Base-by-base conservation (phyloP, 371 early-diverging fungal genomes). In the Rhizopus sp. region DNA sequence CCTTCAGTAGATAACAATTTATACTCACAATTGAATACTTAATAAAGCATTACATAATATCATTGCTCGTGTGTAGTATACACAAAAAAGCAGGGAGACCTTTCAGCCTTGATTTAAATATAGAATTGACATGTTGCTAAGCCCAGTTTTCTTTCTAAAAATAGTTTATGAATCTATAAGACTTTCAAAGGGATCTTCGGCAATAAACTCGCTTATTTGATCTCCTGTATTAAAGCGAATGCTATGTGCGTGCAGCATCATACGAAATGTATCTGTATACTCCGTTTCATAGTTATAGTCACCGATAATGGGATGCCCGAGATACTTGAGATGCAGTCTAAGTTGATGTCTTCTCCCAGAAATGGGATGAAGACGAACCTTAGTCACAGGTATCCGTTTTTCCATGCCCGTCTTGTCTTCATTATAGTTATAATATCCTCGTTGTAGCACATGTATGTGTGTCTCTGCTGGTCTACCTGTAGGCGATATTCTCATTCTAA, bases 271-370 rank as follows among this genome's bases (percentile, higher is more conserved):
- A 39, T 72, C 70, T 8, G 76, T 72, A 40, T 70, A 75, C 4
- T 45, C n/a, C n/a, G 38, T 32, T 55, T 77, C 79, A 51, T 81
- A 81, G 32, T 70, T 67, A 50, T 49, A 68, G 66, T 89, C 89
- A 38, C 87, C 84, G 6, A 82, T 55, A 39, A 89, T 88, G 3
- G 89, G 85, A 72, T 82, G 83, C 1, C 84, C 85, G 50, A 89
- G 59, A 53, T 58, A 63, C 50, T 77, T 62, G 4, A 85, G 62
- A 68, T 89, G 89, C 5, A 88, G 71, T 40, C 89, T 68, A n/a
- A 89, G 69, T 59, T 89, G 89, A 62, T 89, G 89, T 7, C 88
- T 77, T 60, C 89, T 72, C 2, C 89, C 89, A 8, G 87, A 83
- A 13, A 84, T 62, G 4, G 84, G 89, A 15, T 50, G 50, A 30